Evolutionary conservation across 78 protist species (phyloP).

Genomic region (Capsaspora owczarzaki): DNA sequence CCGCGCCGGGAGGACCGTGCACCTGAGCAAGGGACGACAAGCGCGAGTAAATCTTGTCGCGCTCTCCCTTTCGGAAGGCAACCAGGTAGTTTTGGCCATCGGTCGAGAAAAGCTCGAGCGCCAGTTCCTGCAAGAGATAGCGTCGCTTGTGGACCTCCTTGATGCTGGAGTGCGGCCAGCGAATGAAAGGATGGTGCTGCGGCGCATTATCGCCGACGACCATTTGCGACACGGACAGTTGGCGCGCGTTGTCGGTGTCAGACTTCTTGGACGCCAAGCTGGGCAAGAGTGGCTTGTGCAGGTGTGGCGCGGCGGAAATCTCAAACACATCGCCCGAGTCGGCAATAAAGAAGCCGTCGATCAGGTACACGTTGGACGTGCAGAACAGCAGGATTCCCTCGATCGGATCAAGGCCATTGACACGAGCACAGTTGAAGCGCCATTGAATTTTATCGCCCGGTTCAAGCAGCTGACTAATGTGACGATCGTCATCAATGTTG

Average conservation of each 20-base stretch:
- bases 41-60: background rate
- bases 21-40: too few relatives aligned
- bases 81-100: slow-evolving; percentile 48
- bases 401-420: slow-evolving; percentile 4
- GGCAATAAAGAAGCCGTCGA: background rate
- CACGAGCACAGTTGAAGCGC: background rate
- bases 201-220: background rate
- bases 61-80: slow-evolving; percentile 13
- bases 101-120: slow-evolving; percentile 58
- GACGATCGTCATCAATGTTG: background rate
- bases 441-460: slow-evolving; percentile 4
- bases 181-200: background rate
- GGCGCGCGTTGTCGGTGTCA: background rate
- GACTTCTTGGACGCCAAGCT: background rate
- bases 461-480: background rate
- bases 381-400: slow-evolving; percentile 13
- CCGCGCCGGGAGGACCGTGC: too few relatives aligned
- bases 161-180: background rate
- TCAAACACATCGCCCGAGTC: background rate
- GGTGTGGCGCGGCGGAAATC: background rate
- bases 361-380: slow-evolving; percentile 11
- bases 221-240: background rate
- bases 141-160: slow-evolving; percentile 43
- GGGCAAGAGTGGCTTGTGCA: background rate
- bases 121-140: slow-evolving; percentile 43